Evolutionary conservation across 768 basidiomycete genomes (phyloP).

Genomic region (Lepiota brunneoincarnata): DNA sequence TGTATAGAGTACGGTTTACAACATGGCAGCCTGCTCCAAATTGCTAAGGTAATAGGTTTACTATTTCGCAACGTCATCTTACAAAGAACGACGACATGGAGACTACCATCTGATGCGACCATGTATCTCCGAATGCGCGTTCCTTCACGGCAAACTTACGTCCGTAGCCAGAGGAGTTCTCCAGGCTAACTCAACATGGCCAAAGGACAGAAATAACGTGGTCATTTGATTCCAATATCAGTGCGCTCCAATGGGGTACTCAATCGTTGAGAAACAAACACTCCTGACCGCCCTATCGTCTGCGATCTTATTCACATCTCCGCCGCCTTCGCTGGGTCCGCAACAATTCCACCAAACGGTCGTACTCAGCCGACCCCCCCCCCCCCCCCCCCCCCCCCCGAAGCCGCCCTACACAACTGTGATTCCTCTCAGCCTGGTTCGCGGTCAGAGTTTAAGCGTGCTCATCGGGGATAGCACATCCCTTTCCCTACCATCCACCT

Average conservation of each 20-base stretch:
- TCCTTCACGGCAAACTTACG: neutral
- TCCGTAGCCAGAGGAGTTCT: neutral
- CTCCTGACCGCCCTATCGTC: neutral
- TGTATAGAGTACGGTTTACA: no score
- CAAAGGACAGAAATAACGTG: no score
- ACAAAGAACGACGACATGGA: neutral
- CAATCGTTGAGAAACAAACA: no score
- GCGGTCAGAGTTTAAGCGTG: neutral
- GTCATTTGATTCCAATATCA: no score
- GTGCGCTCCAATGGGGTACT: no score
- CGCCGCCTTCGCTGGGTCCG: neutral
- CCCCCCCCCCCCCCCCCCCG: neutral
- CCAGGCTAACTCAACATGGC: no score
- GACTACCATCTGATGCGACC: neutral
- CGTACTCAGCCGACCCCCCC: neutral
- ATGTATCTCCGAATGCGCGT: neutral
- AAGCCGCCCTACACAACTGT: neutral
- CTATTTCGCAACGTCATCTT: neutral
- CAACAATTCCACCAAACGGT: neutral
- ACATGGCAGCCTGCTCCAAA: neutral
- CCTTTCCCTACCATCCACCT: constrained; percentile 6
- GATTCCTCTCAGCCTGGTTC: neutral
- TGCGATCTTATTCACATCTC: neutral
- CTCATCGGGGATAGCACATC: neutral
- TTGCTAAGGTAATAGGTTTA: neutral